These are phyloP conservation scores for Syzygium aqueum DNA, from an alignment of 345 rosid genomes.

Conservation along the genomic window DNA sequence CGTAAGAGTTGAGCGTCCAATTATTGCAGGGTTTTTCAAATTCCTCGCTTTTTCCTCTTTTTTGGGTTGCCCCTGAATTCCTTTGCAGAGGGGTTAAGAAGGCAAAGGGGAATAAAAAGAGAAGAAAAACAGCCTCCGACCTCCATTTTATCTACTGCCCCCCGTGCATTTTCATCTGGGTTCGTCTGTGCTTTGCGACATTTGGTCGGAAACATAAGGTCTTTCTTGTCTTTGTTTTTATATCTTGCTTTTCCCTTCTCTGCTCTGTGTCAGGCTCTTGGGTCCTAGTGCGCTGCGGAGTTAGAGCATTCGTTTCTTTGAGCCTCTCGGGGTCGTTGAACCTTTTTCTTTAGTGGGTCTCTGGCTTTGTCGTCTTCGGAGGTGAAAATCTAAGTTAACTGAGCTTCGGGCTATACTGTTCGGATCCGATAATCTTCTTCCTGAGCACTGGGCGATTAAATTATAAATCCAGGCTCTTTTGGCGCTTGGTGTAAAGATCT, in stretches of 20 bases:
- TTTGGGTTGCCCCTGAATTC: background rate
- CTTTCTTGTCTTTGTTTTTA: background rate
- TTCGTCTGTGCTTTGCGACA: background rate
- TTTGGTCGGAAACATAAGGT: background rate
- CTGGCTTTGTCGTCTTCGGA: slow-evolving; percentile 6
- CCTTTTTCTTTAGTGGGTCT: slow-evolving; percentile 7
- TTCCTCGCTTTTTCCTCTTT: background rate
- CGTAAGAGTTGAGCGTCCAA: background rate
- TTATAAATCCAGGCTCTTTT: background rate
- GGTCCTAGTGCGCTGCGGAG: background rate
- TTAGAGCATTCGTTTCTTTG: background rate
- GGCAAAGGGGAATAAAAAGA: background rate
- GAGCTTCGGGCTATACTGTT: slow-evolving; percentile 4
- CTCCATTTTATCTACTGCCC: background rate
- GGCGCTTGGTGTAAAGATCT: slow-evolving; percentile 5
- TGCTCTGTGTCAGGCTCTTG: background rate
- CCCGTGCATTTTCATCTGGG: background rate
- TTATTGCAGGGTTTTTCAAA: background rate
- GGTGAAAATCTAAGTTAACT: slow-evolving; percentile 11
- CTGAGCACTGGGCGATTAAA: background rate
- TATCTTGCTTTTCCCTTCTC: background rate
- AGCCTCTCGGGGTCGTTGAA: slow-evolving; percentile 3
- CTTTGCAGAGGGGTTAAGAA: background rate
- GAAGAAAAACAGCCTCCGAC: background rate
- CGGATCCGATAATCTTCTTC: slow-evolving; percentile 28